A percentile compares a stretch with the other conserved stretches of the same genome.
Evolutionary conservation across 1,284 basidiomycete species (phyloP).

Genomic region (Agaricales sp.): DNA sequence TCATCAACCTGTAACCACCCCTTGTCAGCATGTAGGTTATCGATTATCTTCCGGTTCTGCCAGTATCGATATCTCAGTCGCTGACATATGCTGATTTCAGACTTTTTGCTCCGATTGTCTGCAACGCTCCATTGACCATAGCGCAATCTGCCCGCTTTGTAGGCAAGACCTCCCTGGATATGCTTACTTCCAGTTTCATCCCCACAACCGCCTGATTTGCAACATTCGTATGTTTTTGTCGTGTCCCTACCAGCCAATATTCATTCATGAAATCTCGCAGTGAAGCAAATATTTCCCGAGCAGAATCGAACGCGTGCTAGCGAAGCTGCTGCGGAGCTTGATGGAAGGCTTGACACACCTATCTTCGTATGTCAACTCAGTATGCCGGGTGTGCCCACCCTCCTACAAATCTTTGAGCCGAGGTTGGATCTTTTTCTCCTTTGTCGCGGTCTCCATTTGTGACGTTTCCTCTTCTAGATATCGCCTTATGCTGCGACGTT

Average conservation of each 20-base stretch:
- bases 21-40: conserved; percentile 80
- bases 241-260: conserved; percentile 2
- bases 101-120: conserved; percentile 89
- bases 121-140: conserved; percentile 84
- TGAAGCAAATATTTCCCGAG: conserved; percentile 12
- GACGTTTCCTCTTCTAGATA: conserved; percentile 27
- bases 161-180: conserved; percentile 67
- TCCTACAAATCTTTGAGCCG: conserved; percentile 90
- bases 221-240: conserved; percentile 49
- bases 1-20: conserved; percentile 83
- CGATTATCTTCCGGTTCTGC: conserved; percentile 7
- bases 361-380: conserved; percentile 86
- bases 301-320: conserved; percentile 32
- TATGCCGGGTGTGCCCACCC: conserved; percentile 85
- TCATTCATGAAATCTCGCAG: conserved; percentile 5
- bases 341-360: conserved; percentile 75
- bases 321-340: conserved; percentile 58
- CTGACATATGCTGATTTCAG: conserved; percentile 26
- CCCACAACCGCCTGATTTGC: conserved; percentile 55
- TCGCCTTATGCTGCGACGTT: conserved; percentile 88
- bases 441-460: not conserved
- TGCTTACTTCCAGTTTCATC: conserved; percentile 75
- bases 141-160: conserved; percentile 76
- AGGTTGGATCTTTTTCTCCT: conserved; percentile 25
- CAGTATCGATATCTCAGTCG: conserved; percentile 10